These are phyloP conservation scores for Verticillium nonalfalfae DNA, from an alignment of 2,329 filamentous ascomycete genomes.

Conservation along the genomic window DNA sequence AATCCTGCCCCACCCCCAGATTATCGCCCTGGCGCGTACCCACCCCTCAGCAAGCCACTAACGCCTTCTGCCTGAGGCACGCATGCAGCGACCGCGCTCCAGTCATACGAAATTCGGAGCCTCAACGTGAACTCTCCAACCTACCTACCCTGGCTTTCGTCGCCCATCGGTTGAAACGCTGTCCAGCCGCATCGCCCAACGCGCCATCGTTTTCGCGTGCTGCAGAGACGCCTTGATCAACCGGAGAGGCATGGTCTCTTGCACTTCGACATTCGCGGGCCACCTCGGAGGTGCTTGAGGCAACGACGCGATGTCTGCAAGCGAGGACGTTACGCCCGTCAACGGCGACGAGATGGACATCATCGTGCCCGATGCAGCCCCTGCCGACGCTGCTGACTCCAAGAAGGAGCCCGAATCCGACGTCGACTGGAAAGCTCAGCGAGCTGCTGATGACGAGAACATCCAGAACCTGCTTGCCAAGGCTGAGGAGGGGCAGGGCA, in stretches of 20 bases:
- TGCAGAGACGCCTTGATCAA: neutral
- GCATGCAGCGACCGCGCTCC: slow-evolving; percentile 11
- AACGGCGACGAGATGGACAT: neutral
- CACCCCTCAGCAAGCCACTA: slow-evolving; percentile 4
- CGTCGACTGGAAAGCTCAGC: slow-evolving; percentile 34
- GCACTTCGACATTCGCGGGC: neutral
- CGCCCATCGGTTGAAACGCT: neutral
- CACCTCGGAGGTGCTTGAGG: slow-evolving; percentile 8
- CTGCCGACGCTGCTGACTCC: slow-evolving; percentile 9
- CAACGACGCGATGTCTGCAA: neutral
- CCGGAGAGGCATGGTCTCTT: neutral
- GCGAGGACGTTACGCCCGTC: neutral
- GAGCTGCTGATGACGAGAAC: slow-evolving; percentile 41
- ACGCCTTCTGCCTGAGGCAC: slow-evolving; percentile 8
- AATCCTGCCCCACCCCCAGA: slow-evolving; percentile 2
- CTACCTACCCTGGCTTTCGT: slow-evolving; percentile 9
- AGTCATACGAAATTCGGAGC: slow-evolving; percentile 13
- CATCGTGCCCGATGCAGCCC: neutral
- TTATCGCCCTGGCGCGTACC: neutral
- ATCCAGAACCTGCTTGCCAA: slow-evolving; percentile 38
- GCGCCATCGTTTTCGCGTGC: neutral
- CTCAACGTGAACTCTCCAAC: slow-evolving; percentile 12
- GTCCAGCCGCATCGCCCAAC: neutral
- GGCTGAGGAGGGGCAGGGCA: slow-evolving; percentile 29
- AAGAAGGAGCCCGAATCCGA: slow-evolving; percentile 18